These are phyloP conservation scores for Prunus fruticosa DNA, from an alignment of 306 rosid genomes.

Conservation along the genomic window DNA sequence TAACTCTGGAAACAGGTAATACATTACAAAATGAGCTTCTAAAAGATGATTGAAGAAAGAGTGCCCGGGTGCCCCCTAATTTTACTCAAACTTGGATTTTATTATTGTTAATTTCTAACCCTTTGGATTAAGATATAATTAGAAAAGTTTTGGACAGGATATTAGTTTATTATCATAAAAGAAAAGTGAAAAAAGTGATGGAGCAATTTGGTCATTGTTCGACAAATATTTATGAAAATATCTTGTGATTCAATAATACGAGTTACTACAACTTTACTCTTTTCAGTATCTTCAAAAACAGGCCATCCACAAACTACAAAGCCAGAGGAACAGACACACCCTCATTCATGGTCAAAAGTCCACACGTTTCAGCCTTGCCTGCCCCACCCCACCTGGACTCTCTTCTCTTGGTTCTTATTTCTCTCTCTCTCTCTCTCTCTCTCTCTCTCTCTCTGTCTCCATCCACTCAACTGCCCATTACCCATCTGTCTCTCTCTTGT, in stretches of 20 bases:
- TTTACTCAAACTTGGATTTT: too few species aligned
- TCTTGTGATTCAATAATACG: not conserved
- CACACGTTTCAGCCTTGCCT: not conserved
- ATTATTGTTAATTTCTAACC: too few species aligned
- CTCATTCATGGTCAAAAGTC: constrained; percentile 3
- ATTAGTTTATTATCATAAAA: not conserved
- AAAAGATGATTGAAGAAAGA: too few species aligned
- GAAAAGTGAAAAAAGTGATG: not conserved
- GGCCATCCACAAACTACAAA: not conserved
- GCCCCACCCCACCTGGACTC: not conserved
- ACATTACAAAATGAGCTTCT: not conserved
- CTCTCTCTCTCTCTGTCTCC: not conserved
- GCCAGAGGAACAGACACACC: not conserved
- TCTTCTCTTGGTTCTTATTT: not conserved
- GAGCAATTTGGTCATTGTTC: not conserved
- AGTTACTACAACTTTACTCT: not conserved
- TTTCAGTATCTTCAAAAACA: not conserved
- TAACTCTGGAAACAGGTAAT: not conserved
- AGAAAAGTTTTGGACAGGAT: not conserved
- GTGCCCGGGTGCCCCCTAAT: too few species aligned
- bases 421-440: not conserved
- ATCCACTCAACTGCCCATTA: not conserved
- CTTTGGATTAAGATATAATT: too few species aligned
- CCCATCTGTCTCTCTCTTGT: not conserved
- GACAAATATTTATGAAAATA: not conserved